Conservation (phyloP, 306 rosid genomes). For the Cyclanthera cordifolia region DNA sequence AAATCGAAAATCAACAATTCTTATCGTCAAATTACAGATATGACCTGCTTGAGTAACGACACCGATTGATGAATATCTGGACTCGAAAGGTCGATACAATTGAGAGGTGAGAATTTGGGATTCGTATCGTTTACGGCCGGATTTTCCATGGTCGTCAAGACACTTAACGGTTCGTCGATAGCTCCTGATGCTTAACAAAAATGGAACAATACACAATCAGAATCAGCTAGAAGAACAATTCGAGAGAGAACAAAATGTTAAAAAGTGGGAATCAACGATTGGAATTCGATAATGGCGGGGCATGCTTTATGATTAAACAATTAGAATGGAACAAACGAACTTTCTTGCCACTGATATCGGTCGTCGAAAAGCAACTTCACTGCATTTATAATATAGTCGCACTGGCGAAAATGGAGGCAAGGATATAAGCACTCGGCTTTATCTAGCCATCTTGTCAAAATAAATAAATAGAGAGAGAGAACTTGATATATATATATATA, state of each 20-base stretch:
- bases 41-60: constrained; percentile 70
- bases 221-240: not conserved
- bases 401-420: too few species aligned
- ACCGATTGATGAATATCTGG: constrained; percentile 50
- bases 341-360: not conserved
- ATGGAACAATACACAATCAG: not conserved
- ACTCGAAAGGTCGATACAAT: constrained; percentile 58
- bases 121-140: constrained; percentile 17
- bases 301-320: not conserved
- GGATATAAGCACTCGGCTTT: too few species aligned
- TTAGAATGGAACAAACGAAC: not conserved
- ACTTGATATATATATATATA: too few species aligned
- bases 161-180: not conserved
- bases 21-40: not conserved
- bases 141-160: constrained; percentile 30
- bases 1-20: not conserved
- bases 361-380: too few species aligned
- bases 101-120: constrained; percentile 37
- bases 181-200: not conserved
- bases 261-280: not conserved
- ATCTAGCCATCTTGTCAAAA: too few species aligned
- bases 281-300: not conserved
- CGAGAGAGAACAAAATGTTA: not conserved
- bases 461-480: too few species aligned
- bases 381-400: too few species aligned